These are phyloP conservation scores for Sporisorium exsertum DNA, from an alignment of 1,284 basidiomycete genomes.

Conservation along the genomic window DNA sequence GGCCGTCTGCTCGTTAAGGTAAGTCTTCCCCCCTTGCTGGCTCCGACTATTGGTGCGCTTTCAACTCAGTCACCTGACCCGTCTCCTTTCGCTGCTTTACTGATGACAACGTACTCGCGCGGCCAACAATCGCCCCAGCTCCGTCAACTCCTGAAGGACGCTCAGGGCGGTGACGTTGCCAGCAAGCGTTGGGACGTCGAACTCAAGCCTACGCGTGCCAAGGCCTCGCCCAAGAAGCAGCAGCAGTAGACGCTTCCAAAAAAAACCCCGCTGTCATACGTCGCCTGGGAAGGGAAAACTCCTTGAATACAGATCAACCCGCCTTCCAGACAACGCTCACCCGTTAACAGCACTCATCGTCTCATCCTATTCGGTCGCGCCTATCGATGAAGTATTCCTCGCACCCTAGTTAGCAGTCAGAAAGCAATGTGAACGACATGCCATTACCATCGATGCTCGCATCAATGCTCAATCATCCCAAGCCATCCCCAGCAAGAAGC, in stretches of 20 bases:
- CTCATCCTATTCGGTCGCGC: too few species aligned
- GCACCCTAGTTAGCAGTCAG: background rate
- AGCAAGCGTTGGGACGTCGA: slow-evolving; percentile 44
- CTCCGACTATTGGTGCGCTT: background rate
- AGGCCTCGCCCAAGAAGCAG: slow-evolving; percentile 30
- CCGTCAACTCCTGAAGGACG: slow-evolving; percentile 27
- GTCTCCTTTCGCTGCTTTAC: background rate
- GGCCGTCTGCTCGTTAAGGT: slow-evolving; percentile 39
- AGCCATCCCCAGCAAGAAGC: slow-evolving; percentile 54
- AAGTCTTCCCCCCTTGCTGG: background rate
- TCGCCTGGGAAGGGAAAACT: too few species aligned
- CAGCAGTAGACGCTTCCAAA: background rate
- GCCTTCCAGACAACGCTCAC: too few species aligned
- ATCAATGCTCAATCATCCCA: slow-evolving; percentile 53
- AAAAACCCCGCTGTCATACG: too few species aligned
- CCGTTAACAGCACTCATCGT: too few species aligned
- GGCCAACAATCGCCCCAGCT: slow-evolving; percentile 13
- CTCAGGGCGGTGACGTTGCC: slow-evolving; percentile 27
- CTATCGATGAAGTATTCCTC: background rate
- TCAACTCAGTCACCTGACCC: background rate
- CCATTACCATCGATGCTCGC: background rate
- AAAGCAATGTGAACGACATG: too few species aligned
- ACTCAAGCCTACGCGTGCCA: slow-evolving; percentile 23
- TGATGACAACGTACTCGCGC: background rate
- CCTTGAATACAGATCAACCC: too few species aligned